Percentiles rank a stretch among this genome's conserved stretches.
These are phyloP conservation scores for Candida bentonensis DNA, from an alignment of 805 yeast genomes.

Conservation along the genomic window DNA sequence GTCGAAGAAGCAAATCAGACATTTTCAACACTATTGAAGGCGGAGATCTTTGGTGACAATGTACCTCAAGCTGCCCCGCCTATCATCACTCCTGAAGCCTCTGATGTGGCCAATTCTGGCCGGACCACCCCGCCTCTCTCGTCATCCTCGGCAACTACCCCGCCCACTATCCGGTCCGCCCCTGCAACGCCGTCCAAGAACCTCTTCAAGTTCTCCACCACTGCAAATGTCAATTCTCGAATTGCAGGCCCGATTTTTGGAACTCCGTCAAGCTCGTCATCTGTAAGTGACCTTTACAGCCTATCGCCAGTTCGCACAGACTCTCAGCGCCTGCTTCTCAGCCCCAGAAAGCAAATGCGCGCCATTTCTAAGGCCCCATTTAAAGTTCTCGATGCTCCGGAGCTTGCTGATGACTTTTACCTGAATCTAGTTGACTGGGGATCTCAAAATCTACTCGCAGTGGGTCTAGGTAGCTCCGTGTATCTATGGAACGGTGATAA, in stretches of 20 bases:
- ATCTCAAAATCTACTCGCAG: conserved; percentile 72
- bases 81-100: not conserved
- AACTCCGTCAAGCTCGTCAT: conserved; percentile 1
- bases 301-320: conserved; percentile 82
- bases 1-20: conserved; percentile 79
- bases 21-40: conserved; percentile 70
- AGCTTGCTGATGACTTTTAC: conserved; percentile 84
- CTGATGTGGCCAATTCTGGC: not conserved
- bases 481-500: conserved; percentile 83
- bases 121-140: conserved; percentile 3
- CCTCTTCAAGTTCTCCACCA: conserved; percentile 22
- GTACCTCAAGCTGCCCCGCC: conserved; percentile 29
- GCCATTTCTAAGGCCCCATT: conserved; percentile 77
- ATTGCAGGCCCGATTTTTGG: conserved; percentile 8
- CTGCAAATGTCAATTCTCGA: conserved; percentile 9
- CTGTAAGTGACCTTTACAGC: conserved; percentile 34
- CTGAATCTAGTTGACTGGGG: conserved; percentile 94
- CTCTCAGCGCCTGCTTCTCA: conserved; percentile 60
- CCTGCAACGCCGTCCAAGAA: conserved; percentile 31
- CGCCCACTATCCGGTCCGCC: conserved; percentile 10
- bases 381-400: conserved; percentile 92
- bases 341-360: conserved; percentile 71
- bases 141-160: conserved; percentile 8
- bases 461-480: conserved; percentile 77
- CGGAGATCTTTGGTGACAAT: conserved; percentile 84